Evolutionary conservation across 441 rosid genomes (phyloP).

Genomic region (Syzygium syzygioides): DNA sequence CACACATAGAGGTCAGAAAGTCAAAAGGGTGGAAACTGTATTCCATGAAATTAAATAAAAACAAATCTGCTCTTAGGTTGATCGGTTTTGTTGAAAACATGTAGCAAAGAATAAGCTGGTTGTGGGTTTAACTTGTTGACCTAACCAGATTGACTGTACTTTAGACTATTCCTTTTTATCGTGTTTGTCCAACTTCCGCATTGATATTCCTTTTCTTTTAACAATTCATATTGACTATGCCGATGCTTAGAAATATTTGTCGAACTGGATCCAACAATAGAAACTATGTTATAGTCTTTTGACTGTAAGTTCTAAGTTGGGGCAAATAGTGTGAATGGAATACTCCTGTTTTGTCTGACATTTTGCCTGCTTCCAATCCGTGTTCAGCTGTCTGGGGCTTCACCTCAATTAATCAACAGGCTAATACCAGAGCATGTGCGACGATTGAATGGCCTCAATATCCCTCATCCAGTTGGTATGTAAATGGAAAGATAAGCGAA

Average conservation of each 20-base stretch:
- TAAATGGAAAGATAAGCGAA: slow-evolving; percentile 9
- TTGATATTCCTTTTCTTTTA: neutral
- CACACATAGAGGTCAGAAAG: neutral
- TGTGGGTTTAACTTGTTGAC: neutral
- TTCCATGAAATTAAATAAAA: neutral
- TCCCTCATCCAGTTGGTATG: slow-evolving; percentile 26
- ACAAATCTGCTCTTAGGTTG: neutral
- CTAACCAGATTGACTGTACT: neutral
- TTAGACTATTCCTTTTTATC: neutral
- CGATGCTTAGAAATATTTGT: neutral
- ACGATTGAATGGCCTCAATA: slow-evolving; percentile 30
- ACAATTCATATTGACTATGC: neutral
- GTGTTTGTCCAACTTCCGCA: neutral
- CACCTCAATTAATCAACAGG: slow-evolving; percentile 52
- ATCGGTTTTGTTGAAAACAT: neutral
- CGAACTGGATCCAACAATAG: neutral
- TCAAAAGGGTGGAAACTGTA: neutral
- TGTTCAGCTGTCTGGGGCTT: slow-evolving; percentile 46
- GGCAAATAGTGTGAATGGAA: neutral
- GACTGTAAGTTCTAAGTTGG: neutral
- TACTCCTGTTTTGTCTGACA: neutral
- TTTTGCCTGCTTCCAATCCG: neutral
- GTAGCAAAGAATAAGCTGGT: neutral
- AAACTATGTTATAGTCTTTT: neutral
- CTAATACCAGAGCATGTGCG: slow-evolving; percentile 56